Evolutionary conservation across 1,284 basidiomycete genomes (phyloP), one percentile per base, ranked within the genome.

Genomic region (Ustilago cynodontis): DNA sequence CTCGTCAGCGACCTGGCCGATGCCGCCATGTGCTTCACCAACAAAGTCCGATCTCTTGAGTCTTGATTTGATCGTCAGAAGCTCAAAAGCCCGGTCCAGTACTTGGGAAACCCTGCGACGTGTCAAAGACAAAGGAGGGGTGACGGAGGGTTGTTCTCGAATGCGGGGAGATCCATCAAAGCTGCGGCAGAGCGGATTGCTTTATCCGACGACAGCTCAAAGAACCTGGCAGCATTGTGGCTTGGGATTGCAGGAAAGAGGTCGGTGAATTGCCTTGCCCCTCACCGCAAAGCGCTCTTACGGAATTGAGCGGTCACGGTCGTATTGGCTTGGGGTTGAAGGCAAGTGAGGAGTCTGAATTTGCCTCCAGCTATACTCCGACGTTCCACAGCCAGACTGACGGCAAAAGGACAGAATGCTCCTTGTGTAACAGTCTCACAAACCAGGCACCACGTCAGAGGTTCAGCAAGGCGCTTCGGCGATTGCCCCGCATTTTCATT

Each of bases 401-500:
- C n/a, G 2, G n/a, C 41, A 18, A 43, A 11, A 43, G 20, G 11
- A 39, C 18, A 18, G 37, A 39, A 6, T 39, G 18, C 37, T 39
- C 37, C n/a, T n/a, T n/a, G 37, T 39, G 37, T 39, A 39, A 39
- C 14, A 16, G 37, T 39, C 37, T 13, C 18, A 39, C 37, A 49
- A 49, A 49, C 9, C 43, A 26, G 47, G 47, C 47, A 24, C 26
- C 24, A 49, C 22, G 24, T 49, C 24, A 49, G 47, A 49, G 47
- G 24, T 49, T 11, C 47, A 43, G 41, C 18, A 43, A 20, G 7
- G 5, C 37, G 18, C 3, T 13, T 51, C 50, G 31, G 49, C 49
- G 26, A 28, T 31, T 52, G 50, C 50, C 50, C 50, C 50, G 50
- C 50, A 22, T 31, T 52, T 29, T 29, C 20, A 33, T 52, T 52